A percentile compares a stretch with the other conserved stretches of the same genome.
These are phyloP conservation scores for Plectosphaerella sp. DNA, from an alignment of 2,329 filamentous ascomycete species.

Conservation along the genomic window DNA sequence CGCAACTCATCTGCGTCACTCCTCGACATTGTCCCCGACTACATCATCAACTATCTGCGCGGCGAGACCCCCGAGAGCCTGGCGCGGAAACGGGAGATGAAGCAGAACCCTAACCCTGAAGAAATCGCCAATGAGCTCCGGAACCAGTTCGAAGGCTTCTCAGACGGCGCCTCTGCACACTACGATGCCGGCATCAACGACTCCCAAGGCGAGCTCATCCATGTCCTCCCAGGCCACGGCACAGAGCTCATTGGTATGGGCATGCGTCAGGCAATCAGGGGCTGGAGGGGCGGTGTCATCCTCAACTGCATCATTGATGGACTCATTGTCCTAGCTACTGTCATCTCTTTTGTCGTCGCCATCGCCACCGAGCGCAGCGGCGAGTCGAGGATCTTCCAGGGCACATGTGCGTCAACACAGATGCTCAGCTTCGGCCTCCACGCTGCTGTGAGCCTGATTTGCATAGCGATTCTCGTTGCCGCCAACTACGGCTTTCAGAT, in stretches of 20 bases:
- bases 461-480: slow-evolving; percentile 37
- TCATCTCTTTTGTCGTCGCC: slow-evolving; percentile 34
- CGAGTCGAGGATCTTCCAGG: slow-evolving; percentile 31
- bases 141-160: slow-evolving; percentile 5
- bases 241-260: slow-evolving; percentile 18
- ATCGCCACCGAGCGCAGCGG: slow-evolving; percentile 29
- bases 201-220: slow-evolving; percentile 8
- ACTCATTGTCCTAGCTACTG: slow-evolving; percentile 28
- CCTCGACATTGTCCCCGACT: slow-evolving; percentile 43
- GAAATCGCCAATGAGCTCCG: slow-evolving; percentile 16
- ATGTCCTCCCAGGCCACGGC: slow-evolving; percentile 12
- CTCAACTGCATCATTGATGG: slow-evolving; percentile 36
- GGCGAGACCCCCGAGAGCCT: slow-evolving; percentile 51
- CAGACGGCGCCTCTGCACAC: slow-evolving; percentile 6
- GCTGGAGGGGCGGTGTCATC: slow-evolving; percentile 45
- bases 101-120: slow-evolving; percentile 21
- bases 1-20: slow-evolving; percentile 10
- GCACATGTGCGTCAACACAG: slow-evolving; percentile 29
- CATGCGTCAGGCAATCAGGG: slow-evolving; percentile 22
- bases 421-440: slow-evolving; percentile 36
- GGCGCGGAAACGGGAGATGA: slow-evolving; percentile 37
- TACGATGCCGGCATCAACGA: slow-evolving; percentile 1
- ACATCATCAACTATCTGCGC: slow-evolving; percentile 50
- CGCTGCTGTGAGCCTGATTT: slow-evolving; percentile 38
- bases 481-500: slow-evolving; percentile 51